Evolutionary conservation across 139 green algal genomes (phyloP), one percentile per base, ranked within the genome.

Genomic region (Eudorina sp.): DNA sequence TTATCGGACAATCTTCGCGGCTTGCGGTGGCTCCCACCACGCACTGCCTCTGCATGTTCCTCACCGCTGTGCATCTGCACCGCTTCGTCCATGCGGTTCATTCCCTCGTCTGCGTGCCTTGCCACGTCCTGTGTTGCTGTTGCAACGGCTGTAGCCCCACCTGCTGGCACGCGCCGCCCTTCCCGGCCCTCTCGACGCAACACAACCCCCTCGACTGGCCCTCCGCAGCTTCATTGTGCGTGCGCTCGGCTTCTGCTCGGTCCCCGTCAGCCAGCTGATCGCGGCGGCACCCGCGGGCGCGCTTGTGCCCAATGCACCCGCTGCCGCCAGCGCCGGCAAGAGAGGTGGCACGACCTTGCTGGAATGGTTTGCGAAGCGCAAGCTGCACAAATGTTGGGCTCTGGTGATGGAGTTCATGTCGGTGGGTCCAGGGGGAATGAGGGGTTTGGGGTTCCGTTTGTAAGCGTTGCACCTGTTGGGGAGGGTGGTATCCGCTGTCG

Each of bases 351-450:
- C 14, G 19, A 0, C 58, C 0, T 25, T 13, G 58, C n/a, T 23
- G 36, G 46, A 46, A 7, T 88, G 83, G 83, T 81, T 88, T 40
- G 0, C 11, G 7, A 31, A 60, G 25, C 43, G 19, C 0, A 16
- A 21, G 27, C 68, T 88, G 38, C 4, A 45, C 48, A 88, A 58
- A 29, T 88, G 83, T 51, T 88, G 83, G 83, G 83, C 83, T 0
- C 51, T 88, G 46, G 68, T 88, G 23, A 53, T 88, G 68, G 83
- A 88, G 66, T 51, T 88, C 0, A 88, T 88, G 83, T 68, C 83
- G 68, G 83, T 53, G 25, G 51, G 79, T 58, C 40, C 5, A 40
- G 40, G 29, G 46, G 9, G 23, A 13, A 51, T 6, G 46, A 27
- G 38, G 69, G 40, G 18, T 77, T 13, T 53, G 36, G 2, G 11